These are phyloP conservation scores for Lomentospora prolificans DNA, from an alignment of 2,329 filamentous ascomycete genomes.

Conservation along the genomic window DNA sequence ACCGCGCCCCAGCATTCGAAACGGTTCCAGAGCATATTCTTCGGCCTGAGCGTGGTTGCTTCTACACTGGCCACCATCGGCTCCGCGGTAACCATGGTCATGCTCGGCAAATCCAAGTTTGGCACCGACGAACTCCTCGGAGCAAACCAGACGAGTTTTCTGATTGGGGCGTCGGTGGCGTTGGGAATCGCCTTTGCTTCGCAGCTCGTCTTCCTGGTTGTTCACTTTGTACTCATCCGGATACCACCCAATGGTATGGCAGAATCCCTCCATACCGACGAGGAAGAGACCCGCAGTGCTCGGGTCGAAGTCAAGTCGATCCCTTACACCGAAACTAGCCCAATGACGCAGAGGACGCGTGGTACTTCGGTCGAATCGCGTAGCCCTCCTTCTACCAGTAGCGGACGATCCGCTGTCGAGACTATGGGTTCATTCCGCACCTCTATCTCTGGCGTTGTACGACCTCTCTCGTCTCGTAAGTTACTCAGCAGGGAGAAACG, in stretches of 20 bases:
- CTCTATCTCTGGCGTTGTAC: conserved; percentile 37
- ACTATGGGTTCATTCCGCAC: conserved; percentile 37
- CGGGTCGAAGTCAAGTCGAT: conserved; percentile 38
- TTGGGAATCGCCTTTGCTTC: conserved; percentile 34
- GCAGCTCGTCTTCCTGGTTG: conserved; percentile 39
- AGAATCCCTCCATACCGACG: conserved; percentile 21
- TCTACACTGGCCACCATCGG: conserved; percentile 34
- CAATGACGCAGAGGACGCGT: conserved; percentile 16
- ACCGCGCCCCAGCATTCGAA: conserved; percentile 12
- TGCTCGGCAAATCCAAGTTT: conserved; percentile 23
- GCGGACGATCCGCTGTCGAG: conserved; percentile 33
- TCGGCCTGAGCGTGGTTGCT: conserved; percentile 26
- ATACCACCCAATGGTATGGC: conserved; percentile 18
- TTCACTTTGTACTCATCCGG: conserved; percentile 31
- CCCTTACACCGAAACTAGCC: conserved; percentile 34
- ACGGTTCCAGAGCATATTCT: conserved; percentile 23
- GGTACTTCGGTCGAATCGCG: conserved; percentile 25
- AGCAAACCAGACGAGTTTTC: conserved; percentile 22
- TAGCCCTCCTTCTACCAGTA: conserved; percentile 34
- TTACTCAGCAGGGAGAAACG: conserved; percentile 37
- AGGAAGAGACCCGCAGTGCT: conserved; percentile 21
- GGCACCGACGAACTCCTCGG: conserved; percentile 23
- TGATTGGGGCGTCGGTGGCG: conserved; percentile 34
- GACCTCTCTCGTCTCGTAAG: conserved; percentile 46
- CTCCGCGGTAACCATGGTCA: conserved; percentile 33